phyloP scores from a whole-genome alignment of 805 yeast genomes.

The Wickerhamiella vanderwaltii region DNA sequence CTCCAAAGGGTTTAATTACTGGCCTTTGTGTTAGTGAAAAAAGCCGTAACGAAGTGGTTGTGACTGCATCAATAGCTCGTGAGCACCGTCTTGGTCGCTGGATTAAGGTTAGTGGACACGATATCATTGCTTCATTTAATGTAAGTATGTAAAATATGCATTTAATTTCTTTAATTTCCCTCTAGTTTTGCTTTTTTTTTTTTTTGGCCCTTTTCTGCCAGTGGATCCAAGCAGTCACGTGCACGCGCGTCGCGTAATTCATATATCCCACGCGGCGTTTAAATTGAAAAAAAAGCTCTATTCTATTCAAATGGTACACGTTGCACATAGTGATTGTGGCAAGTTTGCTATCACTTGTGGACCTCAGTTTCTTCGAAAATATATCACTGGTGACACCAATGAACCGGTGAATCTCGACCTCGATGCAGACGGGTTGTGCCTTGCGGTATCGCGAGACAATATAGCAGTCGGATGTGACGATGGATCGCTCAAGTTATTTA shows the following conservation, averaged over 20 bases:
- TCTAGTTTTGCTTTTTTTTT: no score
- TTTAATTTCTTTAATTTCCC: no score
- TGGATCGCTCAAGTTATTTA: constrained; percentile 29
- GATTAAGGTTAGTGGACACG: constrained; percentile 43
- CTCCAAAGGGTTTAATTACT: constrained; percentile 51
- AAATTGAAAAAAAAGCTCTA: no score
- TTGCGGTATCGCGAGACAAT: constrained; percentile 6
- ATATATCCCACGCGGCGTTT: no score
- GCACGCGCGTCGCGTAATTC: no score
- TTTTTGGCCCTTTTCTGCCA: no score
- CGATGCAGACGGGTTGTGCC: not conserved
- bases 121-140: constrained; percentile 16
- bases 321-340: not conserved
- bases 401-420: constrained; percentile 3
- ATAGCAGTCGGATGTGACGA: constrained; percentile 36
- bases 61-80: constrained; percentile 61
- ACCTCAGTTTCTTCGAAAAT: not conserved
- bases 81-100: constrained; percentile 88
- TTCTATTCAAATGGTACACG: constrained; percentile 6
- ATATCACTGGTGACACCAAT: not conserved
- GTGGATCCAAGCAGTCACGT: no score
- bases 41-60: constrained; percentile 30
- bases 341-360: constrained; percentile 3
- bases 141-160: constrained; percentile 7
- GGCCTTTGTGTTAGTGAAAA: constrained; percentile 24